Evolutionary conservation across 2,329 filamentous ascomycete genomes (phyloP).

Genomic region (Erysiphe pulchra): DNA sequence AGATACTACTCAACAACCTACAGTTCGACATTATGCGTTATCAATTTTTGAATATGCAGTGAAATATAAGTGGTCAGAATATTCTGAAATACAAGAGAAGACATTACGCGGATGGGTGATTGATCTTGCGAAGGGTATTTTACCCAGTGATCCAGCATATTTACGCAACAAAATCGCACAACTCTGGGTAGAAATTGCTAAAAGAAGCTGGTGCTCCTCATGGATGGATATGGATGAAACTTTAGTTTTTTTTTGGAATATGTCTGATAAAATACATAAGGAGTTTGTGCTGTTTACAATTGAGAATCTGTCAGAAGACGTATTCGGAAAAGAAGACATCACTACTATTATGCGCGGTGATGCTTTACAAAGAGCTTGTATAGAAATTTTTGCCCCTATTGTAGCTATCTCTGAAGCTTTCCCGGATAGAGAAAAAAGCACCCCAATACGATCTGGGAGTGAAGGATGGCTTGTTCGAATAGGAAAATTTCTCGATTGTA

Average conservation of each 20-base stretch:
- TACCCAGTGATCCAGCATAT: slow-evolving; percentile 50
- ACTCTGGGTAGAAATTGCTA: slow-evolving; percentile 84
- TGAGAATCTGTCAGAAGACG: slow-evolving; percentile 79
- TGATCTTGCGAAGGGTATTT: slow-evolving; percentile 46
- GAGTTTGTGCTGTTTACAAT: slow-evolving; percentile 72
- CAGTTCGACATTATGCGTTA: slow-evolving; percentile 81
- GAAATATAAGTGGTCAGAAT: slow-evolving; percentile 59
- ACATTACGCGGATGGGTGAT: slow-evolving; percentile 54
- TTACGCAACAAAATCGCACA: slow-evolving; percentile 83
- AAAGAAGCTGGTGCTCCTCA: slow-evolving; percentile 72
- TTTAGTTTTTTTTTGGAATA: slow-evolving; percentile 62
- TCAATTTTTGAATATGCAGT: slow-evolving; percentile 79
- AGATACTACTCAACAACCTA: slow-evolving; percentile 46
- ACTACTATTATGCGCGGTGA: slow-evolving; percentile 63
- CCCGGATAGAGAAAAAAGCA: slow-evolving; percentile 37
- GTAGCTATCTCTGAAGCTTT: slow-evolving; percentile 50
- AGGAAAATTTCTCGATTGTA: slow-evolving; percentile 43
- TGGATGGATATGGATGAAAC: slow-evolving; percentile 89
- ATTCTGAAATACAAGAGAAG: slow-evolving; percentile 38
- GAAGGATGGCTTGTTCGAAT: slow-evolving; percentile 76
- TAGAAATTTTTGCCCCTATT: slow-evolving; percentile 77
- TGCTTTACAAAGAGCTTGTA: slow-evolving; percentile 64
- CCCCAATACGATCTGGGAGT: slow-evolving; percentile 44
- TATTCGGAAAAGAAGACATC: slow-evolving; percentile 76
- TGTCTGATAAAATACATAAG: slow-evolving; percentile 37